Percentiles rank a stretch among this genome's conserved stretches.
Evolutionary conservation across 177 flowering plant species (phyloP).

Genomic region (Vitis hybrid): DNA sequence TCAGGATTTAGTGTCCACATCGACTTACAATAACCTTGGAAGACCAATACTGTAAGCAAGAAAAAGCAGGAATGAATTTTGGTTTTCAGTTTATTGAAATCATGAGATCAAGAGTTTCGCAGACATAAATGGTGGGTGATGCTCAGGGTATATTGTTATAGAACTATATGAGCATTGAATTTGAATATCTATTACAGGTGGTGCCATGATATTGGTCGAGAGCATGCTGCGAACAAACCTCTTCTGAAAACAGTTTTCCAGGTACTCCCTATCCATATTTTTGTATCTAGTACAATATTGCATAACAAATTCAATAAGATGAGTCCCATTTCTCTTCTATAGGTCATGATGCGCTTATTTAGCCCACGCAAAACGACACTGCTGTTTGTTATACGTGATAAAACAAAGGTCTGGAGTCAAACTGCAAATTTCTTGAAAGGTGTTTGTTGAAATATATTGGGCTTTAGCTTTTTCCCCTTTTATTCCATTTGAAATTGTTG

Average conservation of each 20-base stretch:
- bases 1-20: no score
- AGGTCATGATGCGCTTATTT: conserved; percentile 53
- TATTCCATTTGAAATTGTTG: neutral
- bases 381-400: conserved; percentile 50
- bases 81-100: no score
- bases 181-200: conserved; percentile 28
- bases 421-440: neutral
- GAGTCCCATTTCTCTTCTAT: neutral
- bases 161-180: neutral
- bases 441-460: neutral
- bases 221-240: conserved; percentile 55
- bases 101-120: no score
- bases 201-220: conserved; percentile 60
- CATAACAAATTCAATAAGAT: neutral
- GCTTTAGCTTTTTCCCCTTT: neutral
- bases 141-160: no score
- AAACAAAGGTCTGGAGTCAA: conserved; percentile 32
- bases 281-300: neutral
- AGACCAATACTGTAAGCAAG: no score
- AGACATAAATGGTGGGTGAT: no score
- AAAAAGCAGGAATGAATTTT: no score
- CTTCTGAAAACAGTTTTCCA: conserved; percentile 53
- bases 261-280: conserved; percentile 15
- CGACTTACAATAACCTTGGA: no score
- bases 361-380: conserved; percentile 50